Percentiles rank a stretch among this genome's conserved stretches.
These are phyloP conservation scores for Fagopyrum tataricum DNA, from an alignment of 148 eudicot genomes.

Conservation along the genomic window DNA sequence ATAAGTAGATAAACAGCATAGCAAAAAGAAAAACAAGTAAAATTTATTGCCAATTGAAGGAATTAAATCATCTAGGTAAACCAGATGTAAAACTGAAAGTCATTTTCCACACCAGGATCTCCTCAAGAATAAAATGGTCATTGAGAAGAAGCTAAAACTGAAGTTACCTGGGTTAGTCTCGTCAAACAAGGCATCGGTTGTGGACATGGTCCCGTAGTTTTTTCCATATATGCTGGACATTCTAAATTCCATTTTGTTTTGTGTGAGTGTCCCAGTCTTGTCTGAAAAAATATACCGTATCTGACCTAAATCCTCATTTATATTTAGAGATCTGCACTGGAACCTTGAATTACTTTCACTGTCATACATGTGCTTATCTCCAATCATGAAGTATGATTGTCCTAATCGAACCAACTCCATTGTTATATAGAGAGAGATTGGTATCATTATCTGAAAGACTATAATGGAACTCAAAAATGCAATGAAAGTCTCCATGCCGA, in stretches of 20 bases:
- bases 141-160: neutral
- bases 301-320: slow-evolving; percentile 97
- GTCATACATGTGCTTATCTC: slow-evolving; percentile 76
- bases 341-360: slow-evolving; percentile 57
- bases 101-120: neutral
- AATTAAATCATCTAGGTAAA: neutral
- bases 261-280: slow-evolving; percentile 94
- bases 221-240: slow-evolving; percentile 75
- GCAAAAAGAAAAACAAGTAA: neutral
- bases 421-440: slow-evolving; percentile 84
- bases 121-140: neutral
- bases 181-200: slow-evolving; percentile 25
- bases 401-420: slow-evolving; percentile 97
- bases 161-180: slow-evolving; percentile 38
- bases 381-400: slow-evolving; percentile 96
- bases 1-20: neutral
- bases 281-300: slow-evolving; percentile 89
- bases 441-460: slow-evolving; percentile 97
- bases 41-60: neutral
- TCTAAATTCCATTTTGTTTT: slow-evolving; percentile 91
- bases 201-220: slow-evolving; percentile 39
- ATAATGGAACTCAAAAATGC: slow-evolving; percentile 88
- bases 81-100: neutral
- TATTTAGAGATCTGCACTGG: slow-evolving; percentile 95
- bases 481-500: slow-evolving; percentile 83